Evolutionary conservation across 805 yeast species (phyloP).

Genomic region (Suhomyces tanzawaensis): DNA sequence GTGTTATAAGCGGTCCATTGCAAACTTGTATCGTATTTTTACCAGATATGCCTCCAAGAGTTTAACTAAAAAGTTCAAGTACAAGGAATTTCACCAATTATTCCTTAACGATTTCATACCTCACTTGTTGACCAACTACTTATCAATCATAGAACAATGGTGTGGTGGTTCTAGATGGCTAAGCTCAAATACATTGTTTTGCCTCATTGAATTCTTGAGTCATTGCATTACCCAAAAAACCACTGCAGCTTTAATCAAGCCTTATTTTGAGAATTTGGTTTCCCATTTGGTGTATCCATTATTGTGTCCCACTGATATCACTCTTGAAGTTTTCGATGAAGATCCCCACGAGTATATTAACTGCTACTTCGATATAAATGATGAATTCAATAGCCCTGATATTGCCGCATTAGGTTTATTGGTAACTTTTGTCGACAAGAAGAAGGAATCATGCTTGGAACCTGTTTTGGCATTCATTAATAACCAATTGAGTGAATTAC

Average conservation of each 20-base stretch:
- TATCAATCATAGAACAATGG: slow-evolving; percentile 73
- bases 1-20: slow-evolving; percentile 74
- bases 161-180: slow-evolving; percentile 66
- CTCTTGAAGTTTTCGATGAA: slow-evolving; percentile 71
- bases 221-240: slow-evolving; percentile 54
- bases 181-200: slow-evolving; percentile 59
- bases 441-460: slow-evolving; percentile 57
- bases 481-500: slow-evolving; percentile 38
- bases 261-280: slow-evolving; percentile 62
- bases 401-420: slow-evolving; percentile 75
- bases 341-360: slow-evolving; percentile 90
- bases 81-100: slow-evolving; percentile 56
- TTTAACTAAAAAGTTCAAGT: slow-evolving; percentile 47
- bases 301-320: slow-evolving; percentile 64
- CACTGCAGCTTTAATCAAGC: slow-evolving; percentile 67
- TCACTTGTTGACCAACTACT: slow-evolving; percentile 60
- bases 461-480: slow-evolving; percentile 62
- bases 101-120: slow-evolving; percentile 67
- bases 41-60: slow-evolving; percentile 62
- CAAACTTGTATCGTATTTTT: slow-evolving; percentile 70
- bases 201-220: slow-evolving; percentile 50
- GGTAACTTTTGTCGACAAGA: slow-evolving; percentile 66
- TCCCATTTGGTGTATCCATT: slow-evolving; percentile 74
- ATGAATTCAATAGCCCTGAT: slow-evolving; percentile 64
- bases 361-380: slow-evolving; percentile 55